Evolutionary conservation across 2,329 filamentous ascomycete species (phyloP), one percentile per base, ranked within the genome.

Genomic region (Pyrenophora seminiperda): DNA sequence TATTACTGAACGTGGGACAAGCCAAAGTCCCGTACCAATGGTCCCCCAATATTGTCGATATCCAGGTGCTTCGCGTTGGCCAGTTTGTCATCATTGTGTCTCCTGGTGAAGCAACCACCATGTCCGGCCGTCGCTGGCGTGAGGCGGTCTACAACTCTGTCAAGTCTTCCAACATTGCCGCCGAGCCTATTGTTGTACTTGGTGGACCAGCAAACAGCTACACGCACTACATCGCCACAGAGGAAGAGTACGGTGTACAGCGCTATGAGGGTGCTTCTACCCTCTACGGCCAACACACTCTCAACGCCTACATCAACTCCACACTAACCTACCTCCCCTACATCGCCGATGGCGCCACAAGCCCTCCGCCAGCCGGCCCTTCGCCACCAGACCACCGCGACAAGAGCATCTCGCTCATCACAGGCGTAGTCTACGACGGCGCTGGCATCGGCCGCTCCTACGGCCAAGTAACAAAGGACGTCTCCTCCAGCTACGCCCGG

Each of bases 231-330:
- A 84, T 91, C 50, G 74, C 86, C 1, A 93, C 91, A 0, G 82
- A 85, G 20, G 89, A 95, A 70, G 89, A 96, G 72, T 95, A 94
- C 70, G 75, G 77, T 10, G 79, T 94, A 37, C 93, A 97, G 75
- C 87, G 93, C 7, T 97, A 97, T 74, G 93, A 97, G 75, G 93
- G 92, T n/a, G 93, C 90, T 0, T 93, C 89, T 5, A 97, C 93
- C 0, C 83, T 97, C 2, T 94, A 89, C 70, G 93, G 93, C 0
- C 88, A 83, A 2, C 85, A 91, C 71, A 90, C 91, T 0, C 81
- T 97, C 9, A 84, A 88, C 29, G 93, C 91, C 1, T 94, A 94
- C 76, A 89, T 97, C 75, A 92, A 95, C 71, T 79, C 93, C 34
- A 92, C 90, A 0, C 78, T 91, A n/a, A 82, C 80, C 0, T 84